Percentiles rank a stretch among this genome's conserved stretches.
Evolutionary conservation across 2,329 filamentous ascomycete genomes (phyloP).

Genomic region (Pseudopyrenochaeta lycopersici): DNA sequence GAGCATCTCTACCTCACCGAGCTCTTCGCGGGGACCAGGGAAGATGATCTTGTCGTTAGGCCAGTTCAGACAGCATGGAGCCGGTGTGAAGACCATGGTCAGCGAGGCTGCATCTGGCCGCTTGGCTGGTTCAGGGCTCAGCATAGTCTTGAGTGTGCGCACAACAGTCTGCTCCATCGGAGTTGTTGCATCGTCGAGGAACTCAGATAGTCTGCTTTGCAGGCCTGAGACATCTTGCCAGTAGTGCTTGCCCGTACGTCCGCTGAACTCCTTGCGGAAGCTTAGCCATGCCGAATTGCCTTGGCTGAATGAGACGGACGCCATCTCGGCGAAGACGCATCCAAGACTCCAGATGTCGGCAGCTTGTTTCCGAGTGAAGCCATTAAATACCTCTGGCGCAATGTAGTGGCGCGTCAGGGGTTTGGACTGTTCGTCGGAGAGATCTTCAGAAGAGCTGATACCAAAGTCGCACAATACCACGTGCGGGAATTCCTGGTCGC

Average conservation of each 20-base stretch:
- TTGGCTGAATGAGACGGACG: constrained; percentile 49
- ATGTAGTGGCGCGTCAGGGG: constrained; percentile 46
- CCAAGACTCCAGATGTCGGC: constrained; percentile 93
- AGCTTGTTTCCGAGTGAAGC: constrained; percentile 37
- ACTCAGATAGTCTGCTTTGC: constrained; percentile 34
- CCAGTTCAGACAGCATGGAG: constrained; percentile 49
- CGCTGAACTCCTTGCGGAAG: constrained; percentile 40
- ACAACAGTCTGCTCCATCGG: constrained; percentile 34
- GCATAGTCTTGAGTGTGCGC: constrained; percentile 42
- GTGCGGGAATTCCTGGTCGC: constrained; percentile 40
- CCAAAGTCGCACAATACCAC: constrained; percentile 51
- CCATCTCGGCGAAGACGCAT: constrained; percentile 97
- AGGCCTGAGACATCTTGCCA: constrained; percentile 45
- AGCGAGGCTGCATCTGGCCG: constrained; percentile 43
- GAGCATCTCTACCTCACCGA: constrained; percentile 34
- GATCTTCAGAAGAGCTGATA: constrained; percentile 41
- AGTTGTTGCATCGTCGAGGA: constrained; percentile 28
- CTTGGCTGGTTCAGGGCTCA: constrained; percentile 35
- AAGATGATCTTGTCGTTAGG: constrained; percentile 43
- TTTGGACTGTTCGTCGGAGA: constrained; percentile 22
- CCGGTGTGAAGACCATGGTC: constrained; percentile 45
- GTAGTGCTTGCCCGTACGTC: constrained; percentile 44
- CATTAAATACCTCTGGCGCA: constrained; percentile 46
- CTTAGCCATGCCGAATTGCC: constrained; percentile 32
- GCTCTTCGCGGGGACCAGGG: constrained; percentile 45